A percentile compares a stretch with the other conserved stretches of the same genome.
These are phyloP conservation scores for Capsicum chinense DNA, from an alignment of 257 asterid species.

Conservation along the genomic window DNA sequence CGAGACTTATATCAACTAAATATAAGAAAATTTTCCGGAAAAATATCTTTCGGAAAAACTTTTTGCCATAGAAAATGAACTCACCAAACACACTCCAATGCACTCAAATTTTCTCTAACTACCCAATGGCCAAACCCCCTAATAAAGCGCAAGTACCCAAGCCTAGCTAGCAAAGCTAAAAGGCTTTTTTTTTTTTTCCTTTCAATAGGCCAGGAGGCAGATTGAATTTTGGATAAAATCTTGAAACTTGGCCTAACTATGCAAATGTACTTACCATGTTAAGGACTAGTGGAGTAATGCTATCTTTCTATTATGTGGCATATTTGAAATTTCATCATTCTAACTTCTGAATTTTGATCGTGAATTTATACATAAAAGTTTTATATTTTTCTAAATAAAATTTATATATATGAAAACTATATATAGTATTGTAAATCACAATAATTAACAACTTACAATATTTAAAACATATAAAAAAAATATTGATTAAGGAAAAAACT, in stretches of 20 bases:
- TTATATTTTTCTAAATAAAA: too few species aligned
- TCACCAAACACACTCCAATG: neutral
- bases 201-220: neutral
- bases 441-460: too few species aligned
- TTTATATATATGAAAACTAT: too few species aligned
- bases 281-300: neutral
- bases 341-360: too few species aligned
- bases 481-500: too few species aligned
- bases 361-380: too few species aligned
- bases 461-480: too few species aligned
- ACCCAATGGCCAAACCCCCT: neutral
- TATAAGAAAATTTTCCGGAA: neutral
- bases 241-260: constrained; percentile 12
- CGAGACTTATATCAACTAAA: neutral
- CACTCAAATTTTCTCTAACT: neutral
- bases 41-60: neutral
- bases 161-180: neutral
- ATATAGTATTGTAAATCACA: too few species aligned
- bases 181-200: neutral
- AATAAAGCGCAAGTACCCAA: neutral
- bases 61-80: neutral
- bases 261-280: neutral
- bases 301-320: too few species aligned
- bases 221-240: neutral
- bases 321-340: too few species aligned